Evolutionary conservation across 495 filamentous ascomycete genomes (phyloP).

Genomic region (Penicillium angulare): DNA sequence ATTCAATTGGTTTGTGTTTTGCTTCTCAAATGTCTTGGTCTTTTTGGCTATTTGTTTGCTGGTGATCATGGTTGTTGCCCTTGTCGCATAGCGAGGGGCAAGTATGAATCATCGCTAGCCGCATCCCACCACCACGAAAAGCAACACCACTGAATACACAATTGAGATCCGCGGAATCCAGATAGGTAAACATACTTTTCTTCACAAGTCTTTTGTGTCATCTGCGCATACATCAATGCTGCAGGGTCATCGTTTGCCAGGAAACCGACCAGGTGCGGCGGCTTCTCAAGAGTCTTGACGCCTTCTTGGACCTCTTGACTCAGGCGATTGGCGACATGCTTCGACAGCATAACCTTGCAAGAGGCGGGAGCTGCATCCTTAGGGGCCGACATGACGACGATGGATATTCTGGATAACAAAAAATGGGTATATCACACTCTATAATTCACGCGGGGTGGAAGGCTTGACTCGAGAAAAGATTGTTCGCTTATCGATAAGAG

Average conservation of each 20-base stretch:
- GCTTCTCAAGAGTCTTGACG: slow-evolving; percentile 62
- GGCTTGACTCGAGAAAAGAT: slow-evolving; percentile 34
- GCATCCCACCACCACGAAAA: slow-evolving; percentile 18
- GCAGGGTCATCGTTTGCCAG: slow-evolving; percentile 89
- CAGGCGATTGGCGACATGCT: slow-evolving; percentile 76
- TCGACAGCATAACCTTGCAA: slow-evolving; percentile 89
- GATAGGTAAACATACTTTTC: slow-evolving; percentile 70
- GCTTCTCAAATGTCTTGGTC: background rate
- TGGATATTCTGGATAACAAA: slow-evolving; percentile 4
- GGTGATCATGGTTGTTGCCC: background rate
- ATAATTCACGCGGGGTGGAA: slow-evolving; percentile 12
- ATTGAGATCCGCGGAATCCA: slow-evolving; percentile 13
- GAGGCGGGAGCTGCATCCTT: slow-evolving; percentile 45
- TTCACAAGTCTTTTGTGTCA: slow-evolving; percentile 92
- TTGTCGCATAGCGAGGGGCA: slow-evolving; percentile 15
- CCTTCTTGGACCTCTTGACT: slow-evolving; percentile 73
- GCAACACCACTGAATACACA: slow-evolving; percentile 10
- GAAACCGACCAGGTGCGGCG: slow-evolving; percentile 84
- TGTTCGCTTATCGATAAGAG: slow-evolving; percentile 49
- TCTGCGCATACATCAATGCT: slow-evolving; percentile 89
- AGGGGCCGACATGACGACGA: slow-evolving; percentile 35
- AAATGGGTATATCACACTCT: slow-evolving; percentile 11
- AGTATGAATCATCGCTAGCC: slow-evolving; percentile 28
- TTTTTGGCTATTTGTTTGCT: no score
- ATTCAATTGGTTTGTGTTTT: background rate